Conservation (phyloP, 2,329 filamentous ascomycete genomes). For the Monosporascus sp. region DNA sequence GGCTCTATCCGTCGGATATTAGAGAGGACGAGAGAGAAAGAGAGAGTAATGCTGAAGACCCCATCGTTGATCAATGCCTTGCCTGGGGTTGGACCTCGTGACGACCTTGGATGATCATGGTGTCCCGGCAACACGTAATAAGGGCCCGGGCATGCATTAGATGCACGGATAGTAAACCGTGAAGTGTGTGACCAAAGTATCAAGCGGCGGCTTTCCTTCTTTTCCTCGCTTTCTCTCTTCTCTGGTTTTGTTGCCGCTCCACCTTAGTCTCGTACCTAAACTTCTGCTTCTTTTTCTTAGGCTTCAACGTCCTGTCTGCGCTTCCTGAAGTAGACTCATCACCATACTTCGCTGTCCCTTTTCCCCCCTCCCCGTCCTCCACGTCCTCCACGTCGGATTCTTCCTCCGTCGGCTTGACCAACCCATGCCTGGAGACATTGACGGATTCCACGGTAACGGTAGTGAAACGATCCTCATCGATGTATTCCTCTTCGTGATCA, state of each 20-base stretch:
- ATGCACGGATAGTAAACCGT: background rate
- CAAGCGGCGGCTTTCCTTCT: conserved; percentile 23
- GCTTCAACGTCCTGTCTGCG: conserved; percentile 49
- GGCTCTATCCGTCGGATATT: conserved; percentile 11
- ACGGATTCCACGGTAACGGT: conserved; percentile 92
- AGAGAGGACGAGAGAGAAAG: conserved; percentile 5
- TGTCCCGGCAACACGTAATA: background rate
- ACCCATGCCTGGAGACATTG: conserved; percentile 68
- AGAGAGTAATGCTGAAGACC: background rate
- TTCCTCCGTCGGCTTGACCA: conserved; percentile 51
- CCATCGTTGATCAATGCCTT: background rate
- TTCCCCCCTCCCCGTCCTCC: conserved; percentile 28
- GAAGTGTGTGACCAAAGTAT: conserved; percentile 14
- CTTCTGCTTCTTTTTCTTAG: conserved; percentile 81
- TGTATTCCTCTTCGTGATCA: conserved; percentile 86
- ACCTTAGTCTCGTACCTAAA: conserved; percentile 90
- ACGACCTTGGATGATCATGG: background rate
- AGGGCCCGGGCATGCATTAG: background rate
- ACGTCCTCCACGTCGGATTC: conserved; percentile 32
- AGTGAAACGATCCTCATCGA: conserved; percentile 94
- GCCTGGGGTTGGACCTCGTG: background rate
- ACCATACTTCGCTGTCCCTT: conserved; percentile 29
- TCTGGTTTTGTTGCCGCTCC: conserved; percentile 70
- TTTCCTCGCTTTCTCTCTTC: conserved; percentile 67
- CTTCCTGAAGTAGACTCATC: conserved; percentile 30